These are phyloP conservation scores for Malassezia brasiliensis DNA, from an alignment of 1,284 basidiomycete species.

Conservation along the genomic window DNA sequence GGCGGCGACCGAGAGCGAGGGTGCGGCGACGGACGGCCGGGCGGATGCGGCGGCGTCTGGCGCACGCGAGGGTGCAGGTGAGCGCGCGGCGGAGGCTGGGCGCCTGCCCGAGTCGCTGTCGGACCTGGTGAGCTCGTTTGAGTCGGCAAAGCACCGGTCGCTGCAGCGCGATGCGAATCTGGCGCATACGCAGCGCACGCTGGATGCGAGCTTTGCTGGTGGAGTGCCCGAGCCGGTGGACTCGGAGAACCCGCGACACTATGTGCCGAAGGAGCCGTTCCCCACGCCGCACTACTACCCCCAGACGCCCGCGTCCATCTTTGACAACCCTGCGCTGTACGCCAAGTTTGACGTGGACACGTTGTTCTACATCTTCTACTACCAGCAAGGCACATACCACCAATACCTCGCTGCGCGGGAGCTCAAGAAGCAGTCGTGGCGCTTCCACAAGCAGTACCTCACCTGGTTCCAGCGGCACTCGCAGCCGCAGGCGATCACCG, in stretches of 20 bases:
- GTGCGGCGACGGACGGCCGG: slow-evolving; percentile 23
- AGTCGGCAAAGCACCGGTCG: slow-evolving; percentile 84
- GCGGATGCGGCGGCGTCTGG: slow-evolving; percentile 22
- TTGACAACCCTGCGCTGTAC: slow-evolving; percentile 79
- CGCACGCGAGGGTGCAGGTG: slow-evolving; percentile 7
- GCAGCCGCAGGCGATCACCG: slow-evolving; percentile 97
- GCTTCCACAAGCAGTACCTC: slow-evolving; percentile 97
- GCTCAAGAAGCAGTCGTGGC: slow-evolving; percentile 94
- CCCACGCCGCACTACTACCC: slow-evolving; percentile 91
- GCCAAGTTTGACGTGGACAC: slow-evolving; percentile 92
- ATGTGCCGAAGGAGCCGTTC: slow-evolving; percentile 85
- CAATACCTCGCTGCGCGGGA: slow-evolving; percentile 97
- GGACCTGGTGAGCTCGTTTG: slow-evolving; percentile 87
- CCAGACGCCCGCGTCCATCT: slow-evolving; percentile 68
- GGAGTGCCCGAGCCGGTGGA: slow-evolving; percentile 85
- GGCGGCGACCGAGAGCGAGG: slow-evolving; percentile 50
- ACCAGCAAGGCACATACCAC: slow-evolving; percentile 89
- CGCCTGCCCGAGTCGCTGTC: slow-evolving; percentile 66
- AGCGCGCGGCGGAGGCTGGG: slow-evolving; percentile 32
- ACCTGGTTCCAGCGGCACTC: slow-evolving; percentile 99
- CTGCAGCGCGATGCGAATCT: slow-evolving; percentile 77
- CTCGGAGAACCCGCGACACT: slow-evolving; percentile 63
- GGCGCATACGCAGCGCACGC: slow-evolving; percentile 62
- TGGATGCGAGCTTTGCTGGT: slow-evolving; percentile 71
- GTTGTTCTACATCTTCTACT: slow-evolving; percentile 98